Percentiles rank a stretch among this genome's conserved stretches.
Evolutionary conservation across 345 rosid genomes (phyloP).

Genomic region (Boechera retrofracta): DNA sequence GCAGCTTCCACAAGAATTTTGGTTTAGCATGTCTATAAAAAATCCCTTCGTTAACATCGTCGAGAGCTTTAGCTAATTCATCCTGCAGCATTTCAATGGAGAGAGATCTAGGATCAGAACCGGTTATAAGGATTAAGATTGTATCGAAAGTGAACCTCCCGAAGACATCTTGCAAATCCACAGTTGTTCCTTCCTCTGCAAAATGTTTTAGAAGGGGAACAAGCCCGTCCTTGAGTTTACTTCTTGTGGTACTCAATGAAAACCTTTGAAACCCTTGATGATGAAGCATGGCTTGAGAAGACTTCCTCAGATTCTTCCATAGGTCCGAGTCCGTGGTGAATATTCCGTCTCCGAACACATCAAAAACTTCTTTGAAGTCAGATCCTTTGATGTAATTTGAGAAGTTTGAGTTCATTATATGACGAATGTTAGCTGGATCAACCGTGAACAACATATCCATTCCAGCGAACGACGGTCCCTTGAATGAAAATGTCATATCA

Average conservation of each 20-base stretch:
- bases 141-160: not conserved
- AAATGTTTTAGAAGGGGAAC: not conserved
- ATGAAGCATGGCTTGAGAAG: not conserved
- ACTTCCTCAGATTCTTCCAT: not conserved
- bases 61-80: not conserved
- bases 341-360: not conserved
- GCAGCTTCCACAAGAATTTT: slow-evolving; percentile 19
- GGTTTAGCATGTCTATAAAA: not conserved
- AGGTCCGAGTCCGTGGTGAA: not conserved
- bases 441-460: not conserved
- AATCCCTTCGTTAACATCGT: not conserved
- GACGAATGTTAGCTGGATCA: not conserved
- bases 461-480: not conserved
- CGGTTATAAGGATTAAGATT: not conserved
- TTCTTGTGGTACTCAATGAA: not conserved
- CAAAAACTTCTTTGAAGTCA: not conserved
- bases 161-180: not conserved
- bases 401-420: slow-evolving; percentile 5
- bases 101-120: slow-evolving; percentile 3
- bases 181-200: not conserved
- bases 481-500: not conserved
- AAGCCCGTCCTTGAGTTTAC: slow-evolving; percentile 4
- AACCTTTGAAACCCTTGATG: not conserved
- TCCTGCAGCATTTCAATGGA: not conserved
- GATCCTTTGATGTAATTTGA: not conserved